Evolutionary conservation across 192 early-diverging fungal genomes (phyloP).

Genomic region (Podila verticillata): DNA sequence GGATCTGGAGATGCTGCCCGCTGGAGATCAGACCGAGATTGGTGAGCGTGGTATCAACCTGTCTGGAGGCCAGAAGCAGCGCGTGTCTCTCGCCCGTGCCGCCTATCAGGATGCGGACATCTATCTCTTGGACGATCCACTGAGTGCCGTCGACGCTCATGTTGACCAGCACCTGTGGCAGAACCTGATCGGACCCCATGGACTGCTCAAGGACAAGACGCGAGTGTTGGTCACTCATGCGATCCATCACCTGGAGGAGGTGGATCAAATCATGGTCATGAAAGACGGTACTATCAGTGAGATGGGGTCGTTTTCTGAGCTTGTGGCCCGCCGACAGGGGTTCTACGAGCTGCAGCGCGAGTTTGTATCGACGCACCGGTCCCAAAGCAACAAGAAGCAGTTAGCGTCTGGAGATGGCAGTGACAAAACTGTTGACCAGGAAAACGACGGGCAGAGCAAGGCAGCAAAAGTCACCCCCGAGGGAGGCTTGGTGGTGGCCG

Average conservation of each 20-base stretch:
- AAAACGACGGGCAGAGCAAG: constrained; percentile 2
- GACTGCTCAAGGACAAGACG: constrained; percentile 77
- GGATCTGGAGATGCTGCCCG: constrained; percentile 26
- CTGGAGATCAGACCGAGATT: constrained; percentile 56
- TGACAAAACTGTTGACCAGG: background rate
- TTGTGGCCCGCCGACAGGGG: constrained; percentile 64
- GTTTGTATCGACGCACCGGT: constrained; percentile 54
- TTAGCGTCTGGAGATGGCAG: background rate
- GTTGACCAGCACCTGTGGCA: constrained; percentile 49
- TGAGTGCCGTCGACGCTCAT: constrained; percentile 89
- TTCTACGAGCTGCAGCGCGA: constrained; percentile 75
- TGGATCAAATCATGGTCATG: constrained; percentile 76
- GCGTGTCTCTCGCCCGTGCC: constrained; percentile 88
- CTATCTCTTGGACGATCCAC: constrained; percentile 85
- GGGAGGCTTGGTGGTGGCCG: constrained; percentile 70
- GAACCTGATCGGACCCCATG: constrained; percentile 76
- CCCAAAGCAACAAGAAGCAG: constrained; percentile 10
- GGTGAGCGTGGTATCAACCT: constrained; percentile 63
- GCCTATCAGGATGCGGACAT: constrained; percentile 74
- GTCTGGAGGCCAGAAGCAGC: constrained; percentile 89
- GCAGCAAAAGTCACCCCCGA: constrained; percentile 2
- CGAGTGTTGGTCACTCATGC: constrained; percentile 84
- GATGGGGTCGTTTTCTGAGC: constrained; percentile 66
- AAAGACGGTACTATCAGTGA: constrained; percentile 75
- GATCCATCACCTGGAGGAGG: constrained; percentile 74